Evolutionary conservation across 2,329 filamentous ascomycete genomes (phyloP), one percentile per base, ranked within the genome.

Genomic region (Fusarium nodosum): DNA sequence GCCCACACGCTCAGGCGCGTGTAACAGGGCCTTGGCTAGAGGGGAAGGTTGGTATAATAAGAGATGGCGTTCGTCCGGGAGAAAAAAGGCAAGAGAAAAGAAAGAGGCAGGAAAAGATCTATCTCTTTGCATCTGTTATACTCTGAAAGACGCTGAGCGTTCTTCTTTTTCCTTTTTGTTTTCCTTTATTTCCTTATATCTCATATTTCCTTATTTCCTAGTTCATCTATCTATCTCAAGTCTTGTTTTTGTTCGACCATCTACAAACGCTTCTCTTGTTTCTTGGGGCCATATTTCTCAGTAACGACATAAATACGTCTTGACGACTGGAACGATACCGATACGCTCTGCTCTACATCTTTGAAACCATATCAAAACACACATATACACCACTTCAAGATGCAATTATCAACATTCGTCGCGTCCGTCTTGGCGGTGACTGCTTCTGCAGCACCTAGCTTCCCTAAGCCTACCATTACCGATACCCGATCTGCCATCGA

Each of bases 341-440:
- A 56, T 31, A 58, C 45, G 15, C 36, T 20, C 41, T 50, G 39
- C 41, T 28, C 28, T 30, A 44, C 48, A 60, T 13, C 31, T 44
- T 41, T 39, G 38, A 67, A 30, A 48, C 53, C 53, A 47, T 20
- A 60, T 34, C 62, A 54, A 56, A 22, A 18, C 36, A 46, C 34
- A 59, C 18, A 28, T 33, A 63, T 28, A 51, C 22, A 66, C 45
- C 69, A 22, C 50, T 68, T 60, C 75, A 81, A 76, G 51, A 90
- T 90, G 87, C 83, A 82, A 73, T 78, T 80, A 71, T 84, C 84
- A 66, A 78, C 82, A 68, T 72, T 86, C 70, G 67, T 87, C 50
- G 71, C 82, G 36, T 82, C 85, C 52, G 79, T 83, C 64, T 78
- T 83, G 55, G 80, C 80, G 71, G 74, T 79, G 42, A 82, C 82